Base-by-base conservation (phyloP, 2,329 filamentous ascomycete species). In the Aspergillus sp. region DNA sequence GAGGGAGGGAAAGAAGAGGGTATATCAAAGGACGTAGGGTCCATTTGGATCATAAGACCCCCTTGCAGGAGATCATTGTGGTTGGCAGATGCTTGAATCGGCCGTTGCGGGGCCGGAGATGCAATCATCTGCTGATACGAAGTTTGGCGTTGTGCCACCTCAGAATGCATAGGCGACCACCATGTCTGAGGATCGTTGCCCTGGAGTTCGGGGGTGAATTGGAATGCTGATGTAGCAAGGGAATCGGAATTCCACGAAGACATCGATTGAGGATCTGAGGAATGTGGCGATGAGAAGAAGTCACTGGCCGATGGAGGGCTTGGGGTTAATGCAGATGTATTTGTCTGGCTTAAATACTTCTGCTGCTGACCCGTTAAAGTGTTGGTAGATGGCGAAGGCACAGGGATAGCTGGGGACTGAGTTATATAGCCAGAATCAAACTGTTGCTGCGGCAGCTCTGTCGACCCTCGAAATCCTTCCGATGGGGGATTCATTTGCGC, bases 171-270 rank as follows among this genome's bases (percentile, higher is more conserved):
- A 25, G 75, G 69, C 19, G 75, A 73, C 75, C 77, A 79, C 75
- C 77, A 76, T 12, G 64, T 54, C 51, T 77, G 74, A 21, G 66
- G 60, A 59, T 76, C 74, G 21, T 73, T 69, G 53, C 65, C 56
- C 27, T 72, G 71, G n/a, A 75, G 62, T 43, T 77, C 74, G 19
- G 74, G 68, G n/a, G 74, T 70, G 56, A 77, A 77, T 5, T 74
- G 68, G 51, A 77, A 62, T 57, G 67, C 60, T 44, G 74, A 63
- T 52, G 73, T 62, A 53, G 71, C 65, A 64, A 78, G 66, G 58
- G 71, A 62, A 60, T 77, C 75, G 27, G 73, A 70, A 63, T 76
- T 70, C 74, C 76, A 79, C 40, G 76, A 74, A 47, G 73, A 71
- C 55, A 77, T 62, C 35, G 73, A 72, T 12, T 75, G 68, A 51